Evolutionary conservation across 2,329 filamentous ascomycete genomes (phyloP), one percentile per base, ranked within the genome.

Genomic region (Calonectria henricotiae): DNA sequence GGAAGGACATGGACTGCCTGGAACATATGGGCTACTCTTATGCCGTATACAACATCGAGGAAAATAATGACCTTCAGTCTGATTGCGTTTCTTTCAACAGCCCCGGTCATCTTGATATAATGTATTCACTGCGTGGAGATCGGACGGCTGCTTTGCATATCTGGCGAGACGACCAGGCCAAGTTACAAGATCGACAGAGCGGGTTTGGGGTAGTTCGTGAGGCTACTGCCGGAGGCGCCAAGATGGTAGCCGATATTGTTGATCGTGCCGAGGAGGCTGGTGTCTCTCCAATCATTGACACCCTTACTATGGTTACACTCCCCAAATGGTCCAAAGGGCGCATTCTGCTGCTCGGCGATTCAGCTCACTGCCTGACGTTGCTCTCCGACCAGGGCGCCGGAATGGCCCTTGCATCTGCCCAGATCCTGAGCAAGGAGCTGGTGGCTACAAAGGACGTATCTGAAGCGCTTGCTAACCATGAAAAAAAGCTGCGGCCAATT

Each of bases 71-170:
- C 4, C 58, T 68, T 27, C 5, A 55, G 30, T 37, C 43, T 27
- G 47, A 49, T n/a, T 68, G 65, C 25, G 37, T 68, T 15, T 68
- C 65, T 1, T 68, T 41, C 58, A 68, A 62, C 58, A 55, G 65
- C 44, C 65, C 58, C 5, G 65, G 65, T 37, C 65, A 20, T 5
- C 17, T 23, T 12, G 43, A 46, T 46, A 8, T 23, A 23, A 8
- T 46, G 12, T 12, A 23, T 46, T 23, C 20, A 11, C 4, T 23
- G n/a, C n/a, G 20, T 23, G 11, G 4, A 23, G 8, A 46, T 23
- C 15, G 58, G 23, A 25, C 62, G 12, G 65, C 65, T 7, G 65
- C 58, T 30, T 13, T 68, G 4, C 65, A 68, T 11, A 68, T 68
- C 23, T 68, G 58, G 55, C 58, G 58, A 41, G 54, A 62, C 12